Conservation (phyloP, 805 yeast genomes). For the Schizosaccharomyces osmophilus region DNA sequence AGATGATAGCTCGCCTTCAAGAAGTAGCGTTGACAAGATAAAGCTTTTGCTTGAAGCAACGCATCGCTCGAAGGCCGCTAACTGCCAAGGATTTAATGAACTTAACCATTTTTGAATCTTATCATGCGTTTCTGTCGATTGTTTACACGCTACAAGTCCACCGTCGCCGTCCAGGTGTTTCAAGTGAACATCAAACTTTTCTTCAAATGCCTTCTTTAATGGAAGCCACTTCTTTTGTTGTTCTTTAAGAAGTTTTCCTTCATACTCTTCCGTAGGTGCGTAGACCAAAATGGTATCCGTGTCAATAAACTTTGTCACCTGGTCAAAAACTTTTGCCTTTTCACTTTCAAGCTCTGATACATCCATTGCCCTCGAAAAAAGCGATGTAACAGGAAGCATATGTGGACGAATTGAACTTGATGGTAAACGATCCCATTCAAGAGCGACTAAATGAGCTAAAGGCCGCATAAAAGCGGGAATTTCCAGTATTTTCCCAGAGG, state of each 20-base stretch:
- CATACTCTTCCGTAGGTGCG: conserved; percentile 58
- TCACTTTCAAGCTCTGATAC: conserved; percentile 18
- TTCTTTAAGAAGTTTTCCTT: conserved; percentile 53
- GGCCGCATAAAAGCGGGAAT: conserved; percentile 34
- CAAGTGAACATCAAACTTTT: conserved; percentile 27
- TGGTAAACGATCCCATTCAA: conserved; percentile 70
- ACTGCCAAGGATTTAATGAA: conserved; percentile 41
- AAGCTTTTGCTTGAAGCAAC: conserved; percentile 68
- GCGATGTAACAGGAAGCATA: conserved; percentile 64
- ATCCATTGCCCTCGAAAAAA: conserved; percentile 72
- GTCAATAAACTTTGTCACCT: conserved; percentile 60
- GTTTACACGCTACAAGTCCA: conserved; percentile 63
- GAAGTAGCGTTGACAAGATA: conserved; percentile 50
- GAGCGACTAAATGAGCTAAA: conserved; percentile 51
- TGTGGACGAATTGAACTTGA: conserved; percentile 41
- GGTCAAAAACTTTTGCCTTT: conserved; percentile 27
- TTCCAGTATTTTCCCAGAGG: conserved; percentile 45
- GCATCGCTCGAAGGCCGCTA: conserved; percentile 78
- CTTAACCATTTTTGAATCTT: conserved; percentile 37
- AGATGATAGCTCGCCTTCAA: conserved; percentile 15
- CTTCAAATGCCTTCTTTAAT: conserved; percentile 41
- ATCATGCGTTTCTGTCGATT: conserved; percentile 14
- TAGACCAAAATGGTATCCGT: conserved; percentile 82
- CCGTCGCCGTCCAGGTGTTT: conserved; percentile 53
- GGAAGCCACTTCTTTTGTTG: conserved; percentile 64